Evolutionary conservation across 129 eudicot species (phyloP).

Genomic region (Dittrichia graveolens): DNA sequence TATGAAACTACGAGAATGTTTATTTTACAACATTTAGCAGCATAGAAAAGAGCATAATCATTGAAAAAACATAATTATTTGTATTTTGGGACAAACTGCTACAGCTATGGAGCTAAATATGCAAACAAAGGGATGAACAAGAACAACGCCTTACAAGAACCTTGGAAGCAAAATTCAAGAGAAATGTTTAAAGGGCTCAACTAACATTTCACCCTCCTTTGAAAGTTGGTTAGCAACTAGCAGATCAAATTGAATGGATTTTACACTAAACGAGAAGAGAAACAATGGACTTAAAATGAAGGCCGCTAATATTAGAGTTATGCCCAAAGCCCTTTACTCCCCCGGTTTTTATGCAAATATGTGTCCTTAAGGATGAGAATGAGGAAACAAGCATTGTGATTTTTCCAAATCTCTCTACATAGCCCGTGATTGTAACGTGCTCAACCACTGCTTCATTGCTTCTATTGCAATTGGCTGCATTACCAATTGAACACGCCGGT

Average conservation of each 20-base stretch:
- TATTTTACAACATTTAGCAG: neutral
- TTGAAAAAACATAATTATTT: neutral
- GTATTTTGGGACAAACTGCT: neutral
- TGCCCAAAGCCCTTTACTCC: neutral
- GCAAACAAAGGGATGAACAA: neutral
- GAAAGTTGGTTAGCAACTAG: slow-evolving; percentile 3
- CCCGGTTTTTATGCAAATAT: neutral
- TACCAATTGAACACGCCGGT: neutral
- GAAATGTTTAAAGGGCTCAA: neutral
- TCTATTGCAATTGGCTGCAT: neutral
- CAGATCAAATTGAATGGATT: neutral
- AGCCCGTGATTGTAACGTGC: neutral
- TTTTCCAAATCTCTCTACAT: neutral
- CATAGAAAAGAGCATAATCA: slow-evolving; percentile 5
- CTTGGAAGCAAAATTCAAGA: slow-evolving; percentile 6
- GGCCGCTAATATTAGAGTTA: neutral
- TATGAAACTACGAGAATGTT: slow-evolving; percentile 18
- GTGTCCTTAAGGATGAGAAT: neutral
- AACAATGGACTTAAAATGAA: neutral
- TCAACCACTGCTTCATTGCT: neutral
- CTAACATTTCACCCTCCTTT: slow-evolving; percentile 4
- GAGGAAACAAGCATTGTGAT: neutral
- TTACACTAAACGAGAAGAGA: neutral
- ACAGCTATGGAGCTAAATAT: neutral
- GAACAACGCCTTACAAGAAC: neutral